Base-by-base conservation (phyloP, 2,329 filamentous ascomycete species). In the Helotiales sp. region DNA sequence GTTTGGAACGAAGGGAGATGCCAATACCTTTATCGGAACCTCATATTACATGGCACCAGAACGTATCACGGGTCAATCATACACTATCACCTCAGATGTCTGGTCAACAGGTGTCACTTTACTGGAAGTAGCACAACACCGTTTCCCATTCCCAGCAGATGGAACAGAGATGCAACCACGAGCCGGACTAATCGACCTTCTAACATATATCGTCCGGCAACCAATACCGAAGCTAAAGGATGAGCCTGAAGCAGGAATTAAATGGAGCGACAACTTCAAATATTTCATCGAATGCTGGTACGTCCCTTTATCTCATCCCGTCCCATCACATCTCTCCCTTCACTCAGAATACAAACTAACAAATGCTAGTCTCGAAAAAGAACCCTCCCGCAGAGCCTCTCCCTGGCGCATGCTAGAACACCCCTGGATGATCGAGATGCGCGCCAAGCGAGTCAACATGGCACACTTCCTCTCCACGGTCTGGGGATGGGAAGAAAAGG, bases 271-370 rank as follows among this genome's bases (percentile, higher is more conserved):
- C 67, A 96, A 90, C 71, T 98, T 99, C 77, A 99, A 99, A 74
- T 97, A 97, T 73, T 99, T 99, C 69, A 97, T 99, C 68, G 93
- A 97, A 77, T 97, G 93, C 84, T 98, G 95, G 93, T 98, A 84
- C 72, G 91, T 87, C 55, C 17, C 44, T 46, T n/a, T 17, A 22
- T n/a, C 5, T 33, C 13, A 12, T 36, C 2, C 36, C 30, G 29
- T 70, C 7, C 2, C 30, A 29, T 47, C 40, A 40, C 71, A 4
- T 6, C 34, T 30, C 50, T 33, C 30, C 51, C 63, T 50, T 66
- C 55, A 13, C 24, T 53, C 40, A 22, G 25, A 38, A 46, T 15
- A n/a, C 2, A 27, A 29, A 49, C 61, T 52, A 54, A 50, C 30
- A 42, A 36, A 49, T 27, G 47, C 33, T 9, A 98, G 95, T 77